Evolutionary conservation across 1,284 basidiomycete genomes (phyloP).

Genomic region (Tylopilus sp.): DNA sequence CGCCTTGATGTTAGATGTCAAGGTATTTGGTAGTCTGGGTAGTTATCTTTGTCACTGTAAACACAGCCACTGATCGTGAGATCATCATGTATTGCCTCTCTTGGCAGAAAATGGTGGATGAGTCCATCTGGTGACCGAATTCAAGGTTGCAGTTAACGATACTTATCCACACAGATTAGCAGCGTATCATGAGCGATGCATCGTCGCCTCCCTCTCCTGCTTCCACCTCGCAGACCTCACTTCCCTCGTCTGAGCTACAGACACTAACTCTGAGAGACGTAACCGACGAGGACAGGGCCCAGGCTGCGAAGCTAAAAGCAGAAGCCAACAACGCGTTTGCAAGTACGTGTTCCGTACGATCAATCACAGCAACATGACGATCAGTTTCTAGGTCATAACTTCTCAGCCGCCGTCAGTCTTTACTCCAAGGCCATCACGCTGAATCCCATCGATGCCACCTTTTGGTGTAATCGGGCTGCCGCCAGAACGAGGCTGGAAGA

Average conservation of each 20-base stretch:
- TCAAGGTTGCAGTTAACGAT: neutral
- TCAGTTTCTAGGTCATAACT: slow-evolving; percentile 47
- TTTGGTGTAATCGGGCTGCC: slow-evolving; percentile 79
- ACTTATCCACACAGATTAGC: neutral
- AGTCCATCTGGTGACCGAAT: slow-evolving; percentile 5
- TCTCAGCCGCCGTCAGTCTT: slow-evolving; percentile 58
- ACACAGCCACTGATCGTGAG: slow-evolving; percentile 31
- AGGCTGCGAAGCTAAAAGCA: slow-evolving; percentile 69
- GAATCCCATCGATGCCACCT: slow-evolving; percentile 70
- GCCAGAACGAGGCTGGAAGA: slow-evolving; percentile 77
- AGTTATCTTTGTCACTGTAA: neutral
- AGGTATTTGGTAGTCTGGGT: neutral
- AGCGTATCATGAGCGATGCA: slow-evolving; percentile 41
- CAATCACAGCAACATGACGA: slow-evolving; percentile 1
- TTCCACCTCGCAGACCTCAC: slow-evolving; percentile 49
- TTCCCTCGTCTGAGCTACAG: slow-evolving; percentile 54
- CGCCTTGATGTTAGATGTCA: neutral
- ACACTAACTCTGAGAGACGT: slow-evolving; percentile 50
- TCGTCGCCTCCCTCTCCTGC: slow-evolving; percentile 38
- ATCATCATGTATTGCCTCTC: slow-evolving; percentile 15
- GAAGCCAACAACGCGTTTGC: slow-evolving; percentile 85
- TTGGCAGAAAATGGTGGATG: slow-evolving; percentile 11
- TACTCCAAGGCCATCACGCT: slow-evolving; percentile 76
- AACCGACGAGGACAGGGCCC: slow-evolving; percentile 63
- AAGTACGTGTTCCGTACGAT: slow-evolving; percentile 39